Conservation (phyloP, 768 basidiomycete species). For the Paxillus involutus region DNA sequence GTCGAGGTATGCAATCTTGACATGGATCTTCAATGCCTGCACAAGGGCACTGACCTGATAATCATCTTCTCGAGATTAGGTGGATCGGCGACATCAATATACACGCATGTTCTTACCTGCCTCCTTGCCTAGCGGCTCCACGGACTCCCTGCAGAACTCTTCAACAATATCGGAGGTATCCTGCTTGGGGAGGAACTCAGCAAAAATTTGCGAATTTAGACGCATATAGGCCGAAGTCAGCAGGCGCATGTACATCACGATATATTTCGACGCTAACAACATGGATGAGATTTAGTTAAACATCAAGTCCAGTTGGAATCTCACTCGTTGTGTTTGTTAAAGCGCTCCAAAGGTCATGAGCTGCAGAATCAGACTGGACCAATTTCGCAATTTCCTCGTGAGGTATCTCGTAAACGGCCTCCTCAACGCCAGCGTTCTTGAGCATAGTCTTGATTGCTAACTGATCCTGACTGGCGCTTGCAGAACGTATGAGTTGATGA, state of each 20-base stretch:
- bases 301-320: constrained; percentile 6
- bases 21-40: constrained; percentile 60
- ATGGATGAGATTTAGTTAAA: constrained; percentile 1
- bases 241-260: constrained; percentile 79
- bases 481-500: constrained; percentile 58
- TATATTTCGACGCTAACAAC: constrained; percentile 59
- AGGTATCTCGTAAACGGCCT: constrained; percentile 72
- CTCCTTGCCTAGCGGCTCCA: constrained; percentile 77
- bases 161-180: constrained; percentile 44
- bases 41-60: constrained; percentile 80
- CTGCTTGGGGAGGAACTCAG: constrained; percentile 68
- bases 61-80: constrained; percentile 53
- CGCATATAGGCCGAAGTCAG: constrained; percentile 84
- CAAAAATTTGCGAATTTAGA: constrained; percentile 62
- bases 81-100: not conserved
- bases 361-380: constrained; percentile 41
- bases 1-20: constrained; percentile 82
- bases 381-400: constrained; percentile 61
- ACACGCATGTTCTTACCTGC: constrained; percentile 48
- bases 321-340: constrained; percentile 58
- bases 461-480: constrained; percentile 47
- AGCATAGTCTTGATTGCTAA: constrained; percentile 52
- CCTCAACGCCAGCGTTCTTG: constrained; percentile 59
- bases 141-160: constrained; percentile 74
- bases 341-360: constrained; percentile 32